Evolutionary conservation across 2,329 filamentous ascomycete genomes (phyloP), one percentile per base, ranked within the genome.

Genomic region (Falciphora oryzae): DNA sequence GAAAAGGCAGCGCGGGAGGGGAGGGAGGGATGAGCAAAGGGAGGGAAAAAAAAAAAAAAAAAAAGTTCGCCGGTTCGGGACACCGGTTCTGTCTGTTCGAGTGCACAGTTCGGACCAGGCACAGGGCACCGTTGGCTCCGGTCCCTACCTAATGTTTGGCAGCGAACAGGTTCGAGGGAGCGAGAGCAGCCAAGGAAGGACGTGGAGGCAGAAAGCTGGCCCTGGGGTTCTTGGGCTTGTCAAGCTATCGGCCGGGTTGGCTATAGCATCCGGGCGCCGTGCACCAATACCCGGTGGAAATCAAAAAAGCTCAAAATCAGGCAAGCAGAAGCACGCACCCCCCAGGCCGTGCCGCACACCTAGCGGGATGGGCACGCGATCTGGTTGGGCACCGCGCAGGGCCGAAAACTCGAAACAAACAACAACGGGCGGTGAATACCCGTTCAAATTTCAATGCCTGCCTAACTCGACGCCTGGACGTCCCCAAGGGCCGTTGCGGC

Each of bases 181-280:
- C 44, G 44, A n/a, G 44, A 53, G 22, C 35, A 38, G 35, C 35
- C 35, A 38, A 38, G 44, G 44, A 53, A 53, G 22, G 18, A 53
- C 6, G 11, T 11, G 44, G 44, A 53, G 22, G 44, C 18, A 18
- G 44, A 22, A n/a, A 53, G 44, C 44, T 53, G 44, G 38, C 4
- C 18, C 44, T 50, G 18, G 44, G 22, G 22, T 53, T 53, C 18
- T 53, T 53, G 44, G 35, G 35, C 35, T 18, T 53, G 44, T 53
- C 44, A n/a, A n/a, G 44, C 44, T 53, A 53, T 53, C 44, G 44
- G 44, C 44, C 44, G 44, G 44, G 44, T 53, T 53, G 44, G 44
- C 44, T 53, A 53, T 53, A n/a, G 44, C 44, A 53, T n/a, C 44
- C 10, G 44, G 44, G 44, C 44, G 44, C 44, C 18, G 18, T 53